Conservation (phyloP, 148 eudicot species). For the Rheum nobile region DNA sequence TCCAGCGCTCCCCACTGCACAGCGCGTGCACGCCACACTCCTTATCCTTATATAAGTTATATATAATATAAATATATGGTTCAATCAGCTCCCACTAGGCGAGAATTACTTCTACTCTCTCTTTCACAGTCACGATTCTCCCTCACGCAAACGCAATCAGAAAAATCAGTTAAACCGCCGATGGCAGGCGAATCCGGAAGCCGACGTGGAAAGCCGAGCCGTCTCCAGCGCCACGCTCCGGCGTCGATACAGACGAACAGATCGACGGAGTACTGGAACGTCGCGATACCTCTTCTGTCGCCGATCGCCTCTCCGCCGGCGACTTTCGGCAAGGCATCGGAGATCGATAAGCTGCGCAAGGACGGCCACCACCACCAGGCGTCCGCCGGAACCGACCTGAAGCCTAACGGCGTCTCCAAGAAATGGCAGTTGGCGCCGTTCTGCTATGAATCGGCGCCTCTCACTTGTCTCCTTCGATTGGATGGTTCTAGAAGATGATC, state of each 20-base stretch:
- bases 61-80: too few species aligned
- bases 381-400: background rate
- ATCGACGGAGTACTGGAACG: slow-evolving; percentile 52
- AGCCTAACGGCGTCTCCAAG: background rate
- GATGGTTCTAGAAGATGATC: background rate
- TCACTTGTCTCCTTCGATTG: background rate
- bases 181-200: background rate
- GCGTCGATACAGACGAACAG: slow-evolving; percentile 48
- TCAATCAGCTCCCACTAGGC: background rate
- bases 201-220: slow-evolving; percentile 28
- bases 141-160: slow-evolving; percentile 5
- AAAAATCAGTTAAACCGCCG: background rate
- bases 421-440: slow-evolving; percentile 6
- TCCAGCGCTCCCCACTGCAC: too few species aligned
- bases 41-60: too few species aligned
- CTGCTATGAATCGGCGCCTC: background rate
- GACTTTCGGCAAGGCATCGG: slow-evolving; percentile 12
- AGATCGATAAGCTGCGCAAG: slow-evolving; percentile 10
- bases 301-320: slow-evolving; percentile 49
- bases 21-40: background rate
- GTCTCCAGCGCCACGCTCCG: slow-evolving; percentile 52
- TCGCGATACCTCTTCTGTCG: slow-evolving; percentile 56
- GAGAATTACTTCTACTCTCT: too few species aligned
- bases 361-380: background rate
- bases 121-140: background rate